These are phyloP conservation scores for Agaricus bisporus DNA, from an alignment of 768 basidiomycete genomes.

Conservation along the genomic window DNA sequence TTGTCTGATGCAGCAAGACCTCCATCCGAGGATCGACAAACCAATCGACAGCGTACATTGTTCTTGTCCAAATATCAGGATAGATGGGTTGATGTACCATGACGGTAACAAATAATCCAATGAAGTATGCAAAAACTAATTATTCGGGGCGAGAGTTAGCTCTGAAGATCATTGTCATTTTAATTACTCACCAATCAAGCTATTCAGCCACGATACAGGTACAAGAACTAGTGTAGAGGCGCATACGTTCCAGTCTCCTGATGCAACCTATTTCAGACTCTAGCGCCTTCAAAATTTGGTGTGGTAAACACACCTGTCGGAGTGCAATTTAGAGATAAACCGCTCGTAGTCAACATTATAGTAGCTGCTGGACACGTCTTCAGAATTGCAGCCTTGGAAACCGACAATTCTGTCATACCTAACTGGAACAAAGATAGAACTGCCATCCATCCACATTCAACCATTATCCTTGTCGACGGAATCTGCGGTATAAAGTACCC, in stretches of 20 bases:
- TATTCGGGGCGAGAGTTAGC: neutral
- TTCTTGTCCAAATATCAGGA: conserved; percentile 46
- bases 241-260: conserved; percentile 37
- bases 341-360: conserved; percentile 39
- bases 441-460: conserved; percentile 55
- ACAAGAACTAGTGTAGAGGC: conserved; percentile 43
- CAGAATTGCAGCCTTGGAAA: neutral
- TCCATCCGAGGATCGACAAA: conserved; percentile 25
- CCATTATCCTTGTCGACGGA: conserved; percentile 34
- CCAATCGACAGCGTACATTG: conserved; percentile 54
- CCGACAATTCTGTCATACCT: conserved; percentile 27
- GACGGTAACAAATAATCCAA: conserved; percentile 41
- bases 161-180: conserved; percentile 1
- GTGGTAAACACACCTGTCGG: conserved; percentile 24
- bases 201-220: conserved; percentile 41
- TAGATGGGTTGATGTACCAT: conserved; percentile 36
- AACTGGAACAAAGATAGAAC: conserved; percentile 43
- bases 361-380: conserved; percentile 34
- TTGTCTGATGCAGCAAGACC: conserved; percentile 4
- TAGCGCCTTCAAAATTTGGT: neutral
- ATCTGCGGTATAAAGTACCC: conserved; percentile 29
- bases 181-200: conserved; percentile 35
- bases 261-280: conserved; percentile 8
- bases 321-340: conserved; percentile 25
- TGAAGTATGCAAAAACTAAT: conserved; percentile 42